Evolutionary conservation across 192 early-diverging fungal species (phyloP).

Genomic region (Coemansia sp.): DNA sequence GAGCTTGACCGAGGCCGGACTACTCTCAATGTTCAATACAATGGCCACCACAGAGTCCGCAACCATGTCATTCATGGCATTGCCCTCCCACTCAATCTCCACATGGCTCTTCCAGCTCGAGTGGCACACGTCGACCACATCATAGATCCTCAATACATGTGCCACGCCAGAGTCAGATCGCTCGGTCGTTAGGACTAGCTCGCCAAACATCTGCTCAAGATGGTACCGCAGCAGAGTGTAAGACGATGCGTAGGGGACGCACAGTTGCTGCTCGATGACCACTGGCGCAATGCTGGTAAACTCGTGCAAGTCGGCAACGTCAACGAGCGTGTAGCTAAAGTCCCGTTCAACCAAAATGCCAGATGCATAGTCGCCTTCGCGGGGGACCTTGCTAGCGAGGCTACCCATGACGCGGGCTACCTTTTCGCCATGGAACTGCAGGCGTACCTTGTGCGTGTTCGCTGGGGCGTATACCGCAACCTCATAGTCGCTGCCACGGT

Average conservation of each 20-base stretch:
- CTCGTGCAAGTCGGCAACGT: constrained; percentile 74
- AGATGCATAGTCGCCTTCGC: constrained; percentile 61
- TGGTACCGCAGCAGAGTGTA: constrained; percentile 83
- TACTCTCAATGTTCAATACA: constrained; percentile 78
- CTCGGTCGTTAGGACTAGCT: constrained; percentile 37
- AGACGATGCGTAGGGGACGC: constrained; percentile 72
- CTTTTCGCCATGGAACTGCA: constrained; percentile 95
- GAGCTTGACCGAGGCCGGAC: constrained; percentile 84
- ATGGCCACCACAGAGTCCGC: constrained; percentile 91
- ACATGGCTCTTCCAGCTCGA: constrained; percentile 56
- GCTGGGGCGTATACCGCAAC: constrained; percentile 85
- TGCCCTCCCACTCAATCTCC: constrained; percentile 87
- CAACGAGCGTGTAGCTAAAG: constrained; percentile 86
- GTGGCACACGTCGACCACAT: constrained; percentile 70
- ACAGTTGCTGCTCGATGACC: constrained; percentile 73
- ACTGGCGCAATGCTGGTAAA: constrained; percentile 77
- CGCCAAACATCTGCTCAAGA: constrained; percentile 93
- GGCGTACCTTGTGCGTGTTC: constrained; percentile 84
- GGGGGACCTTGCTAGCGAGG: constrained; percentile 74
- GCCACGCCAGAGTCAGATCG: constrained; percentile 16
- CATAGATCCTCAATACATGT: constrained; percentile 59
- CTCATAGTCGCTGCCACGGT: constrained; percentile 71
- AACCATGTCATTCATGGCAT: constrained; percentile 91
- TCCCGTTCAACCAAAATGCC: constrained; percentile 89
- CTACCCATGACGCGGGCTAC: constrained; percentile 82